Percentiles rank a stretch among this genome's conserved stretches.
These are phyloP conservation scores for Chlorella sp. DNA, from an alignment of 139 green algal genomes.

Conservation along the genomic window DNA sequence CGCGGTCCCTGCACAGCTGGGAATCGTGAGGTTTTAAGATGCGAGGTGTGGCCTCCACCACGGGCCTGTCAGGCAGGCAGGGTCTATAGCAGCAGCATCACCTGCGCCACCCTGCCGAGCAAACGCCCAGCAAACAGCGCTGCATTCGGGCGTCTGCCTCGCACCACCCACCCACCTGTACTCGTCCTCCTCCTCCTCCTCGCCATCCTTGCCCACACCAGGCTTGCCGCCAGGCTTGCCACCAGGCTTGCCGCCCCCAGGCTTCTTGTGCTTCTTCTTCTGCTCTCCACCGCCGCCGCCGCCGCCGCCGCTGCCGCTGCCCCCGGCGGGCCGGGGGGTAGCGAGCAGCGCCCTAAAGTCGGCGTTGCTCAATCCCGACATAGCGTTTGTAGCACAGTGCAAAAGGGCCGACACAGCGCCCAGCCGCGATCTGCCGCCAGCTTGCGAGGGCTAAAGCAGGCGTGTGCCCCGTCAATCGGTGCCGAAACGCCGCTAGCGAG, in stretches of 20 bases:
- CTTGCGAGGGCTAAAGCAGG: neutral
- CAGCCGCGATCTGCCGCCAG: neutral
- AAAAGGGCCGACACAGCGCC: neutral
- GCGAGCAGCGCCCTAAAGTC: conserved; percentile 47
- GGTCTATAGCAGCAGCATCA: neutral
- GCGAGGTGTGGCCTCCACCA: neutral
- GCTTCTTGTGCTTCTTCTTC: conserved; percentile 40
- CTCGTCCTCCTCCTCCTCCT: neutral
- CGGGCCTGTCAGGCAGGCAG: neutral
- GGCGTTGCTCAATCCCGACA: conserved; percentile 38
- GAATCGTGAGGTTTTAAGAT: neutral
- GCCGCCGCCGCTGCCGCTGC: neutral
- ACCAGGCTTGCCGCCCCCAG: neutral
- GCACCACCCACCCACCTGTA: conserved; percentile 6
- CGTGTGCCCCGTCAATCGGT: neutral
- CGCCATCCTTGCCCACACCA: neutral
- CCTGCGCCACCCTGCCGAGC: neutral
- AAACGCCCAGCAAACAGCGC: too few species aligned
- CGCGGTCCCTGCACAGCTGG: conserved; percentile 61
- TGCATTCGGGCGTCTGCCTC: neutral
- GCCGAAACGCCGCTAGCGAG: neutral
- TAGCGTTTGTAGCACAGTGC: neutral
- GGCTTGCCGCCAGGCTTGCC: conserved; percentile 12
- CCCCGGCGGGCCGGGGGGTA: conserved; percentile 10
- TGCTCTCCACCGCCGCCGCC: neutral